A percentile compares a stretch with the other conserved stretches of the same genome.
These are phyloP conservation scores for Solanum acaule DNA, from an alignment of 257 asterid genomes.

Conservation along the genomic window DNA sequence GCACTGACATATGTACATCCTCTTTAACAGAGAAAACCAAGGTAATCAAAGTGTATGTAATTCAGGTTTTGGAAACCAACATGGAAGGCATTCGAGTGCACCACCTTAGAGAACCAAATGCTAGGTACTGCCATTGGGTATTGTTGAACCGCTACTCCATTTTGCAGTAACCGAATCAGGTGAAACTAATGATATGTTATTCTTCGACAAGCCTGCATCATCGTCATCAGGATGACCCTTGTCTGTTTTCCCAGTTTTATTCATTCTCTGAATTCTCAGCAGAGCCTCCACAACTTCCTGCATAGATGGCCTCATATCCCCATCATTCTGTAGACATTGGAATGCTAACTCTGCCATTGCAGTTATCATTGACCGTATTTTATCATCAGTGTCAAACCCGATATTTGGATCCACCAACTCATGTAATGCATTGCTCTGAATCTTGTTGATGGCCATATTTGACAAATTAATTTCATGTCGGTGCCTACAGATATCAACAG, in stretches of 20 bases:
- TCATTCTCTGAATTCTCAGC: conserved; percentile 25
- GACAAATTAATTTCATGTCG: conserved; percentile 62
- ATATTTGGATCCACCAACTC: conserved; percentile 59
- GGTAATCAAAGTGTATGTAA: neutral
- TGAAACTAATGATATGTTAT: neutral
- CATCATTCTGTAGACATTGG: conserved; percentile 51
- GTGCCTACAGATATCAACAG: conserved; percentile 66
- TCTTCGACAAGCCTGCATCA: conserved; percentile 22
- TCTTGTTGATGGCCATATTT: conserved; percentile 63
- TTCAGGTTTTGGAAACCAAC: neutral
- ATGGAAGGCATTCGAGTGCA: neutral
- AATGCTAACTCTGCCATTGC: conserved; percentile 60
- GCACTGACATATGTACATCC: conserved; percentile 11
- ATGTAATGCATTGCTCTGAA: conserved; percentile 38
- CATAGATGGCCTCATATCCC: conserved; percentile 76
- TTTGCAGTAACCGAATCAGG: conserved; percentile 13
- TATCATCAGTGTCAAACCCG: conserved; percentile 31
- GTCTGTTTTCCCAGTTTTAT: conserved; percentile 12
- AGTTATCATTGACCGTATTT: conserved; percentile 28
- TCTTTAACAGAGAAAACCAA: neutral
- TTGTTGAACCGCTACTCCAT: conserved; percentile 8
- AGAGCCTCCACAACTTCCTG: conserved; percentile 41
- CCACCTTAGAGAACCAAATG: neutral
- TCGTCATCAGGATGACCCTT: conserved; percentile 19
- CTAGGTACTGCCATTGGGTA: conserved; percentile 10